A percentile compares a stretch with the other conserved stretches of the same genome.
These are phyloP conservation scores for Kluyveromyces lactis DNA, from an alignment of 805 yeast genomes.

Conservation along the genomic window DNA sequence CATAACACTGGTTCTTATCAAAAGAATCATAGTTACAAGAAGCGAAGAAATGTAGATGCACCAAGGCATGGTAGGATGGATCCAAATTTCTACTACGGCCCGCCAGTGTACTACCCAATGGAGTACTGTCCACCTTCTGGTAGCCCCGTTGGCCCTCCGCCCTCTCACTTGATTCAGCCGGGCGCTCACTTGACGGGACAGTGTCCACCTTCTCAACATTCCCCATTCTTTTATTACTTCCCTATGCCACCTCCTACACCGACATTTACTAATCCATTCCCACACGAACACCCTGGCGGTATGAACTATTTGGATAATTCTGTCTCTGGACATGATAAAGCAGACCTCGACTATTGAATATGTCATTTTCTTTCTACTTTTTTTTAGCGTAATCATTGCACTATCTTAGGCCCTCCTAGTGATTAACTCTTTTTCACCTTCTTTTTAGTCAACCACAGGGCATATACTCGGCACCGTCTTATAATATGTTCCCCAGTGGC, in stretches of 20 bases:
- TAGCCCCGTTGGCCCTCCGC: conserved; percentile 17
- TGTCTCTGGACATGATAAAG: conserved; percentile 3
- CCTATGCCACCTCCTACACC: conserved; percentile 23
- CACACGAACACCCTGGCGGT: conserved; percentile 2
- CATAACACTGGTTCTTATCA: not conserved
- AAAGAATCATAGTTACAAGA: conserved; percentile 9
- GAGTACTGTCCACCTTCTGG: conserved; percentile 18
- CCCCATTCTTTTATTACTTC: conserved; percentile 25
- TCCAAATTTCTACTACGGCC: conserved; percentile 12
- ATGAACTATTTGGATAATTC: not conserved
- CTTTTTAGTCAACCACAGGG: no score
- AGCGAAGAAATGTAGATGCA: conserved; percentile 7
- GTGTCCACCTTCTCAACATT: conserved; percentile 6
- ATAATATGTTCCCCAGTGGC: no score
- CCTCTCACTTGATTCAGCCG: conserved; percentile 3
- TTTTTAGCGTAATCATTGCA: not conserved
- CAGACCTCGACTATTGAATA: conserved; percentile 6
- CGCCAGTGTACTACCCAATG: conserved; percentile 25
- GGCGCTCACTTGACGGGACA: conserved; percentile 1
- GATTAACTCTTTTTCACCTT: no score
- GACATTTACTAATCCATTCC: conserved; percentile 5
- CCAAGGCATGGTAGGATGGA: not conserved
- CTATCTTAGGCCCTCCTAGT: no score
- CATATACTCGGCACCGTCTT: no score
- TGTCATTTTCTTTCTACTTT: not conserved